Base-by-base conservation (phyloP, 2,329 filamentous ascomycete genomes). In the Thermothelomyces thermophilus region DNA sequence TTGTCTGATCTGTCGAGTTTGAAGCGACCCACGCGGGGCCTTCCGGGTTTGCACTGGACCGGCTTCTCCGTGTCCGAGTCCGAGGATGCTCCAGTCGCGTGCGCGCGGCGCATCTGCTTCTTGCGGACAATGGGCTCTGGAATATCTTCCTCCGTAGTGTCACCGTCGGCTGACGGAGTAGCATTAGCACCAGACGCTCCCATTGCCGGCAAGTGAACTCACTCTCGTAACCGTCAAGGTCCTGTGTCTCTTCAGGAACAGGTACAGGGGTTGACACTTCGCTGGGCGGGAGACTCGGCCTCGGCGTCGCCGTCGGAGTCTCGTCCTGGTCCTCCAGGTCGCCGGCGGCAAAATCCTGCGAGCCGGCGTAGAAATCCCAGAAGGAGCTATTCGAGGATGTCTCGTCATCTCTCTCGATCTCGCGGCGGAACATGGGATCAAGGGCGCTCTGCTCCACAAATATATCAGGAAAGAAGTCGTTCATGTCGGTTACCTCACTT, bases 401-500 rank as follows among this genome's bases (percentile, higher is more conserved):
- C 53, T 80, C 77, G 44, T 79, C 71, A 43, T 87, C 82, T 55
- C 79, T 75, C 63, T 90, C 85, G 56, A 90, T 84, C 68, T 87
- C 82, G 36, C 80, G 78, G 56, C 85, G 84, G 61, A 91, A 82
- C 45, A 76, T 75, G 5, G 85, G 83, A 59, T 89, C 86, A 5
- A 91, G 73, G 14, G 79, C 76, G 62, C 81, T 84, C 66, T 90
- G 85, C 43, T 86, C 81, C 50, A 90, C 74, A 65, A 91, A 91
- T 52, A 91, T 82, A 63, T 90, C 82, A 1, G 86, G 84, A 54
- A 88, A 88, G 56, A 89, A 79, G 55, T 81, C 79, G 52, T 79
- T 76, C 40, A 75, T 68, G 51, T 82, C 76, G 34, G 83, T 79
- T 3, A 74, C 78, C 44, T 83, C 82, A 46, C 60, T 62, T 3